A percentile compares a stretch with the other conserved stretches of the same genome.
phyloP scores from a whole-genome alignment of 2,329 filamentous ascomycete genomes.

The Fusarium multiceps region DNA sequence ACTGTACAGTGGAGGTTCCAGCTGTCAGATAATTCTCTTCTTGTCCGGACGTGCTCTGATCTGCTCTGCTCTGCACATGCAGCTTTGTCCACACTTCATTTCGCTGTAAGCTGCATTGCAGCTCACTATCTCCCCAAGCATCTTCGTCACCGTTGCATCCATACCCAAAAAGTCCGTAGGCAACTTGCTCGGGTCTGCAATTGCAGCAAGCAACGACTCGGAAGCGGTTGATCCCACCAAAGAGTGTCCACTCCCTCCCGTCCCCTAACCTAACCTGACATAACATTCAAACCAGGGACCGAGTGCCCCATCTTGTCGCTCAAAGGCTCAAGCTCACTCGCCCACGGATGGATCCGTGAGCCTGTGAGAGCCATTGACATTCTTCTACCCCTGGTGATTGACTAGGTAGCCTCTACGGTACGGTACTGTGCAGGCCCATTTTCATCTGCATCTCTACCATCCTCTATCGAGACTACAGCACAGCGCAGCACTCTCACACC shows the following conservation, averaged over 20 bases:
- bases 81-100: constrained; percentile 15
- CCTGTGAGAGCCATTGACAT: constrained; percentile 34
- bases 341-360: constrained; percentile 35
- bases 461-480: constrained; percentile 8
- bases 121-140: constrained; percentile 32
- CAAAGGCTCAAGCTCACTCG: constrained; percentile 33
- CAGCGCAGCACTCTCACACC: constrained; percentile 36
- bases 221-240: constrained; percentile 30
- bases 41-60: neutral
- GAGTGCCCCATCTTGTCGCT: constrained; percentile 31
- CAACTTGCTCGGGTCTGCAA: neutral
- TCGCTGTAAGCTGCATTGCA: constrained; percentile 26
- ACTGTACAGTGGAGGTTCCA: neutral
- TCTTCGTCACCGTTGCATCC: constrained; percentile 31
- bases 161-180: constrained; percentile 18
- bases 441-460: constrained; percentile 25
- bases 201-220: constrained; percentile 18
- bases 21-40: constrained; percentile 1
- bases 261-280: constrained; percentile 27
- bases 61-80: neutral
- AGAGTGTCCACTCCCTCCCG: constrained; percentile 36
- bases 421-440: constrained; percentile 19
- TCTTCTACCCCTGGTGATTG: constrained; percentile 31
- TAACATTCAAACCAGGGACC: constrained; percentile 33
- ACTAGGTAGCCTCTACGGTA: neutral